Conservation (phyloP, 805 yeast species). For the Kazachstania viticola region DNA sequence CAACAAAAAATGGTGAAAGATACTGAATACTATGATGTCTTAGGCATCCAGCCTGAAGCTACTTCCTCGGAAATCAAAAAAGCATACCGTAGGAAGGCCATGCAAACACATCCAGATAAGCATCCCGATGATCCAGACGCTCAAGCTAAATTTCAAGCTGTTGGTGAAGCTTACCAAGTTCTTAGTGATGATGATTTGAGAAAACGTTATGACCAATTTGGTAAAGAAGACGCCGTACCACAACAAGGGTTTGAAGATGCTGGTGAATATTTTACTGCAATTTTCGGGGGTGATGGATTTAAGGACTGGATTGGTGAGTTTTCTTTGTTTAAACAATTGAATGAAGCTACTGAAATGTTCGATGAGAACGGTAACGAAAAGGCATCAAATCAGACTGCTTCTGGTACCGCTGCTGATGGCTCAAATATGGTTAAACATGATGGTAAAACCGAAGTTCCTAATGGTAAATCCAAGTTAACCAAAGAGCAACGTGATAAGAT, state of each 20-base stretch:
- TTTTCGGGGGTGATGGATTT: conserved; percentile 79
- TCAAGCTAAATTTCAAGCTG: conserved; percentile 71
- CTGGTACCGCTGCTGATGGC: conserved; percentile 7
- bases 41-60: conserved; percentile 61
- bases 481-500: conserved; percentile 40
- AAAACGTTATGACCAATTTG: conserved; percentile 68
- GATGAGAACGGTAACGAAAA: conserved; percentile 15
- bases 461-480: conserved; percentile 17
- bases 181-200: conserved; percentile 64
- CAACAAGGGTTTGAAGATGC: conserved; percentile 76
- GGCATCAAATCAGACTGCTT: conserved; percentile 15
- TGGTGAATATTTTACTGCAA: conserved; percentile 65
- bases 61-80: conserved; percentile 76
- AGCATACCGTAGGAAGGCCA: conserved; percentile 86
- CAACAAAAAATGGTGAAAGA: conserved; percentile 61
- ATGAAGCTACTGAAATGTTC: conserved; percentile 42
- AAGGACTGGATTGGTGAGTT: conserved; percentile 71
- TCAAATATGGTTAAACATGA: conserved; percentile 28
- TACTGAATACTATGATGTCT: conserved; percentile 72
- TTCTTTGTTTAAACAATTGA: conserved; percentile 51
- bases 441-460: conserved; percentile 22
- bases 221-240: conserved; percentile 65
- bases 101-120: conserved; percentile 89
- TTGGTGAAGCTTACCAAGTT: conserved; percentile 63
- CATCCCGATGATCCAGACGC: conserved; percentile 92